Percentiles rank a stretch among this genome's conserved stretches.
Evolutionary conservation across 306 rosid genomes (phyloP).

Genomic region (Cucurbita argyrosperma): DNA sequence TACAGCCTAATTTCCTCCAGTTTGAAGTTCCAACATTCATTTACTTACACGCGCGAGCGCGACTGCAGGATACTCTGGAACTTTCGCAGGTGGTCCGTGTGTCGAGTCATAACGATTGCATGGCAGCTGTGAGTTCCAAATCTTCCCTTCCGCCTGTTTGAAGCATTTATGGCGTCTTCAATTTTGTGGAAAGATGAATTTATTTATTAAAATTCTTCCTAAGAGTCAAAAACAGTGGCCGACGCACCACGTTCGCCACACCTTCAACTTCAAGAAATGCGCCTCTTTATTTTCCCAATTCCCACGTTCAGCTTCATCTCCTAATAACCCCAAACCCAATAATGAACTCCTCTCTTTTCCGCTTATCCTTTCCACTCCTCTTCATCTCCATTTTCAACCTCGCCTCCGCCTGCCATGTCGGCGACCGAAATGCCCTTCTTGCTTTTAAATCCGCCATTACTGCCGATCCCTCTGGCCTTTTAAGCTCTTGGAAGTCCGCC

Average conservation of each 20-base stretch:
- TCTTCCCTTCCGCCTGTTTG: background rate
- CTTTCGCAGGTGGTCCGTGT: no score
- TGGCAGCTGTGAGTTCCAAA: no score
- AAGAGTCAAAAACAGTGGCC: background rate
- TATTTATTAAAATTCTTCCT: background rate
- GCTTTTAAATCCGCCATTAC: slow-evolving; percentile 55
- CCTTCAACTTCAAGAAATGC: background rate
- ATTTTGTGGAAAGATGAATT: background rate
- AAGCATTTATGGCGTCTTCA: background rate
- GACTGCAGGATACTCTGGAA: no score
- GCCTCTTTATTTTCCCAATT: background rate
- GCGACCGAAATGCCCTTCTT: slow-evolving; percentile 50
- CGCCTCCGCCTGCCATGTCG: slow-evolving; percentile 26
- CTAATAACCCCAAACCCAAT: background rate
- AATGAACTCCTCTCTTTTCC: background rate
- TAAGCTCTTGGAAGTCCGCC: slow-evolving; percentile 41
- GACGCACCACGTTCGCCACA: background rate
- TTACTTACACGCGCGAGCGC: background rate
- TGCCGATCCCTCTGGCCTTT: slow-evolving; percentile 60
- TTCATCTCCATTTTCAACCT: background rate
- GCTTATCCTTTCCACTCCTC: slow-evolving; percentile 1
- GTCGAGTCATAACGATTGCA: no score
- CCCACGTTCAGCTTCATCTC: background rate
- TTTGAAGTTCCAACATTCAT: background rate
- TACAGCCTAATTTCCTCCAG: background rate